phyloP scores from a whole-genome alignment of 768 basidiomycete genomes.

The Lactarius evosmus region DNA sequence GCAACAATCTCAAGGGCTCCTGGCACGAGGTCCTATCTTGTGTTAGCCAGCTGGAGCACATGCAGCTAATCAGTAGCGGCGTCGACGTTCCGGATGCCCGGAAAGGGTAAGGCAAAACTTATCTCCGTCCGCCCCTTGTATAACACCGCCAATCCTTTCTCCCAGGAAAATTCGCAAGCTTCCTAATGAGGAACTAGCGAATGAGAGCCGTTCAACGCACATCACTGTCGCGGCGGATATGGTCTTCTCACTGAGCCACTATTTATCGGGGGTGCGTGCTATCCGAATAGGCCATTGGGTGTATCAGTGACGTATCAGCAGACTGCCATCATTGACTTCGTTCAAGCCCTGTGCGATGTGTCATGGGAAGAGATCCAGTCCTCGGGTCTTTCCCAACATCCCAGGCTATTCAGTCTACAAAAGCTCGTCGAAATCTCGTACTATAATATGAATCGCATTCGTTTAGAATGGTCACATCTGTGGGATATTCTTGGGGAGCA shows the following conservation, averaged over 20 bases:
- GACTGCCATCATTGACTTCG: constrained; percentile 98
- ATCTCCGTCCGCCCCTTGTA: constrained; percentile 3
- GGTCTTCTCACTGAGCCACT: constrained; percentile 96
- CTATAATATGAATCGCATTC: constrained; percentile 98
- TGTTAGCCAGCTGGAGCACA: constrained; percentile 96
- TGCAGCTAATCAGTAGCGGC: constrained; percentile 95
- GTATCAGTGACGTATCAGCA: constrained; percentile 34
- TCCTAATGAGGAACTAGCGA: constrained; percentile 90
- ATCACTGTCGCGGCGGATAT: constrained; percentile 99
- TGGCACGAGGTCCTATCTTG: constrained; percentile 97
- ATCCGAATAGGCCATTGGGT: neutral
- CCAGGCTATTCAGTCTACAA: constrained; percentile 93
- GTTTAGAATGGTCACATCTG: constrained; percentile 95
- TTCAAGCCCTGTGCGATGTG: constrained; percentile 91
- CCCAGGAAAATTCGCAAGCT: constrained; percentile 51
- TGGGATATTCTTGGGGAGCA: constrained; percentile 99
- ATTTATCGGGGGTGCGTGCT: constrained; percentile 83
- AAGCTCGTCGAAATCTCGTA: constrained; percentile 99
- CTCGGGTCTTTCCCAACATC: constrained; percentile 90
- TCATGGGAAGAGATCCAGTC: constrained; percentile 99
- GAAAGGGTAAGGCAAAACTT: constrained; percentile 60
- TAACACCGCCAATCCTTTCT: constrained; percentile 21
- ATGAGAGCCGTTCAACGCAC: constrained; percentile 94
- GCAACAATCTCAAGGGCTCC: constrained; percentile 90
- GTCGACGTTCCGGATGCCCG: constrained; percentile 80